Conservation (phyloP, 495 filamentous ascomycete species). For the Talaromyces borbonicus region DNA sequence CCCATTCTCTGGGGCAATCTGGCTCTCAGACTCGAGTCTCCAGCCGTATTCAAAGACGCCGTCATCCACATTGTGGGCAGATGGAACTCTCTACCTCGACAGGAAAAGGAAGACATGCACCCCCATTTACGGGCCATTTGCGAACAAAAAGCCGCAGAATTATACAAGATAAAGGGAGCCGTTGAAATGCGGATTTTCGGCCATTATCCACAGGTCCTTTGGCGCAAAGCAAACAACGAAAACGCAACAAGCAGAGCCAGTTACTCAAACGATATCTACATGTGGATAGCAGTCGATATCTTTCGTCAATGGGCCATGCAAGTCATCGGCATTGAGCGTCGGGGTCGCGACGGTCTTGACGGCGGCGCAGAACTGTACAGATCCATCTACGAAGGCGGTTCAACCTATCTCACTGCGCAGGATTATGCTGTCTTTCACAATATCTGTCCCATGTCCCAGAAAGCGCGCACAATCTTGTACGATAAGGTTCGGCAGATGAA, state of each 20-base stretch:
- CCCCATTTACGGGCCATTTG: slow-evolving; percentile 8
- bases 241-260: slow-evolving; percentile 6
- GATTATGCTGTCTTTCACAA: slow-evolving; percentile 13
- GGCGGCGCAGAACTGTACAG: slow-evolving; percentile 26
- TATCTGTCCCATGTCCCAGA: slow-evolving; percentile 13
- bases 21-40: slow-evolving; percentile 27
- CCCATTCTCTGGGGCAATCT: slow-evolving; percentile 34
- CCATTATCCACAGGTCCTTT: slow-evolving; percentile 12
- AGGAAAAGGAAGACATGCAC: slow-evolving; percentile 9
- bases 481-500: slow-evolving; percentile 40
- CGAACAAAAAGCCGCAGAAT: slow-evolving; percentile 12
- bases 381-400: slow-evolving; percentile 12
- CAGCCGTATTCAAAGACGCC: slow-evolving; percentile 36
- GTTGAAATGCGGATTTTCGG: slow-evolving; percentile 18
- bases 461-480: slow-evolving; percentile 21
- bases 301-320: slow-evolving; percentile 21
- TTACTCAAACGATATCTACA: slow-evolving; percentile 21
- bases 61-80: slow-evolving; percentile 37
- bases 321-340: slow-evolving; percentile 8
- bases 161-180: slow-evolving; percentile 16
- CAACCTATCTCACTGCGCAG: slow-evolving; percentile 16
- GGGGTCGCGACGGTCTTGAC: slow-evolving; percentile 15
- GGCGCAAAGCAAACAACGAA: not conserved
- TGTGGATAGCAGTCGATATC: slow-evolving; percentile 22
- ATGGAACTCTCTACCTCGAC: slow-evolving; percentile 19